phyloP scores from a whole-genome alignment of 2,329 filamentous ascomycete genomes.

The Claviceps purpurea region DNA sequence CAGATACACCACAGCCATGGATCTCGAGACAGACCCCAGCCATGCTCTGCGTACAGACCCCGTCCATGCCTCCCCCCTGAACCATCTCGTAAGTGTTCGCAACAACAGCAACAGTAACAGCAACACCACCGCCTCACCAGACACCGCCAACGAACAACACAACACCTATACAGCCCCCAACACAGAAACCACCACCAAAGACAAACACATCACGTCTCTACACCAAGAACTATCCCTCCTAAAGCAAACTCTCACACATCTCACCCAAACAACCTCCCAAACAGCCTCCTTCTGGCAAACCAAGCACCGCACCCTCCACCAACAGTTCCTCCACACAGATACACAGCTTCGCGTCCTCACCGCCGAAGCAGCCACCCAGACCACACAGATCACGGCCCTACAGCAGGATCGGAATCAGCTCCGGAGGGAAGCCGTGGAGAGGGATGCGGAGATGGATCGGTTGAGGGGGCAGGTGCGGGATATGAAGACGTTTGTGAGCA shows the following conservation, averaged over 20 bases:
- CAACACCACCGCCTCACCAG: slow-evolving; percentile 11
- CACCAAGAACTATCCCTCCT: slow-evolving; percentile 38
- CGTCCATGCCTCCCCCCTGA: slow-evolving; percentile 9
- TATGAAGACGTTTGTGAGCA: slow-evolving; percentile 60
- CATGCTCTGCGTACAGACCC: slow-evolving; percentile 12
- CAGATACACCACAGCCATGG: slow-evolving; percentile 29
- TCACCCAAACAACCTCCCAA: slow-evolving; percentile 41
- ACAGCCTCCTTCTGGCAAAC: slow-evolving; percentile 44
- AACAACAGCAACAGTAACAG: slow-evolving; percentile 14
- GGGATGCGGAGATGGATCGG: slow-evolving; percentile 42
- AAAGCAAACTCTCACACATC: slow-evolving; percentile 40
- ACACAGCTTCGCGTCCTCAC: slow-evolving; percentile 38
- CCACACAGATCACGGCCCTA: slow-evolving; percentile 34
- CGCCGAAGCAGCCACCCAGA: slow-evolving; percentile 33
- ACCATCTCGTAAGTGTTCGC: slow-evolving; percentile 8
- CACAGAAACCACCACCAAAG: slow-evolving; percentile 25
- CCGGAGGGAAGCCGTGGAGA: slow-evolving; percentile 29
- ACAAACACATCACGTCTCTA: slow-evolving; percentile 38
- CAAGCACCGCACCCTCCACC: slow-evolving; percentile 38
- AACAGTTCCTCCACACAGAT: slow-evolving; percentile 38
- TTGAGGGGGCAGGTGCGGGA: slow-evolving; percentile 49
- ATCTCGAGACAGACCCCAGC: slow-evolving; percentile 18
- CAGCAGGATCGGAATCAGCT: slow-evolving; percentile 35
- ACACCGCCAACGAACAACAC: slow-evolving; percentile 13
- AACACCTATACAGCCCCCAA: slow-evolving; percentile 9